A percentile compares a stretch with the other conserved stretches of the same genome.
Evolutionary conservation across 441 rosid species (phyloP).

Genomic region (Gossypium aridum): DNA sequence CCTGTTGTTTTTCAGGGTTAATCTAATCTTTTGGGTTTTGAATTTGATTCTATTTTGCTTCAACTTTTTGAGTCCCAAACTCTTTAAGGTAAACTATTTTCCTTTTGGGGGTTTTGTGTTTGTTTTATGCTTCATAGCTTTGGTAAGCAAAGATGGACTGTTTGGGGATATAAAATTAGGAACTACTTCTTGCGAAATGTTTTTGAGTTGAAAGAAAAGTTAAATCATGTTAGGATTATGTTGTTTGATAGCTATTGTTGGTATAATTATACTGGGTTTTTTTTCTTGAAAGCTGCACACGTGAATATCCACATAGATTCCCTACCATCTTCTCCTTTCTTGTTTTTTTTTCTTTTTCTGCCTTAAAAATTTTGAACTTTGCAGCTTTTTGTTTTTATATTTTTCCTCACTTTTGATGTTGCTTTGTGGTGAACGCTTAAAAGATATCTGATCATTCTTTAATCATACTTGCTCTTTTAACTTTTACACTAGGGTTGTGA

Average conservation of each 20-base stretch:
- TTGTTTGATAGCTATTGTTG: slow-evolving; percentile 6
- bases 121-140: neutral
- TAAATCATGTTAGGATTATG: neutral
- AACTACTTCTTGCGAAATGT: neutral
- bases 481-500: neutral
- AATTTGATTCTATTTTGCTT: slow-evolving; percentile 7
- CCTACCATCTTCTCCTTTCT: slow-evolving; percentile 5
- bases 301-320: slow-evolving; percentile 23
- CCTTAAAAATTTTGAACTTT: slow-evolving; percentile 7
- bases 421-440: slow-evolving; percentile 11
- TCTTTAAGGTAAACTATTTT: neutral
- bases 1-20: neutral
- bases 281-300: neutral
- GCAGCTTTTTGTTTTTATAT: slow-evolving; percentile 12
- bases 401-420: slow-evolving; percentile 1
- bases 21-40: neutral
- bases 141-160: neutral
- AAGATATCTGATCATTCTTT: slow-evolving; percentile 8
- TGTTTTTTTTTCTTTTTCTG: slow-evolving; percentile 11
- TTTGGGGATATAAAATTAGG: neutral
- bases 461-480: neutral
- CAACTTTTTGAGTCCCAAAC: slow-evolving; percentile 5
- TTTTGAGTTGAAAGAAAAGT: neutral
- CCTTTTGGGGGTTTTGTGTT: neutral
- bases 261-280: neutral